A percentile compares a stretch with the other conserved stretches of the same genome.
phyloP scores from a whole-genome alignment of 129 eudicot species.

The Artemisia tridentata region DNA sequence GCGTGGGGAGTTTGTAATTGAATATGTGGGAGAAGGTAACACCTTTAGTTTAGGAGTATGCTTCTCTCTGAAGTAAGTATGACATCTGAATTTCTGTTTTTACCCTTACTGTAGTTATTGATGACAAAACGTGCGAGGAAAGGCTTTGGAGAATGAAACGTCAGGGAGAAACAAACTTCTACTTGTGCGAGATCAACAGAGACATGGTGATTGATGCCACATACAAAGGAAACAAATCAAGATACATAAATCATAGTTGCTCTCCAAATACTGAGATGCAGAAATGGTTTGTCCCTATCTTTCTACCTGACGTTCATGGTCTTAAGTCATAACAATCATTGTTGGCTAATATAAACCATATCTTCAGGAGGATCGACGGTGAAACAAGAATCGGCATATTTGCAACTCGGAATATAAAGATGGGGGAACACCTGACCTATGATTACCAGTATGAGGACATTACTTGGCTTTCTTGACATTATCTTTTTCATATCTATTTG shows the following conservation, averaged over 20 bases:
- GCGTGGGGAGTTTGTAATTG: constrained; percentile 89
- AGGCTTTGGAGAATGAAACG: constrained; percentile 96
- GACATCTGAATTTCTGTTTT: neutral
- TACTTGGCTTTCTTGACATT: constrained; percentile 12
- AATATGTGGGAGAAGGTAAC: constrained; percentile 99
- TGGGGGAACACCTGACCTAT: constrained; percentile 92
- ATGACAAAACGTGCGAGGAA: constrained; percentile 93
- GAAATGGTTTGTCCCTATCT: constrained; percentile 67
- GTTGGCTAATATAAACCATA: neutral
- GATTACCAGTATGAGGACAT: constrained; percentile 80
- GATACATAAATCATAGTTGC: constrained; percentile 98
- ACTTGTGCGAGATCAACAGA: constrained; percentile 93
- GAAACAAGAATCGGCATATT: constrained; percentile 99
- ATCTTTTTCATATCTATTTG: constrained; percentile 9
- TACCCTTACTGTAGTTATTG: constrained; percentile 68
- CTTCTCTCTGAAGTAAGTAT: constrained; percentile 8
- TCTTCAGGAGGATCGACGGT: constrained; percentile 82
- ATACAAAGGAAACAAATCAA: constrained; percentile 89
- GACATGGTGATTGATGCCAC: constrained; percentile 99
- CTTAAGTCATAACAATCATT: neutral
- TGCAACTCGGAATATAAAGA: constrained; percentile 80
- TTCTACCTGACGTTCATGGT: constrained; percentile 19
- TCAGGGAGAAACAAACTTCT: constrained; percentile 89
- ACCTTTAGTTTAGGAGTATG: constrained; percentile 2
- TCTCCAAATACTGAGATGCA: constrained; percentile 99